Percentiles rank a stretch among this genome's conserved stretches.
Conservation (phyloP, 1,139 yeast species). For the Pichia sp. region DNA sequence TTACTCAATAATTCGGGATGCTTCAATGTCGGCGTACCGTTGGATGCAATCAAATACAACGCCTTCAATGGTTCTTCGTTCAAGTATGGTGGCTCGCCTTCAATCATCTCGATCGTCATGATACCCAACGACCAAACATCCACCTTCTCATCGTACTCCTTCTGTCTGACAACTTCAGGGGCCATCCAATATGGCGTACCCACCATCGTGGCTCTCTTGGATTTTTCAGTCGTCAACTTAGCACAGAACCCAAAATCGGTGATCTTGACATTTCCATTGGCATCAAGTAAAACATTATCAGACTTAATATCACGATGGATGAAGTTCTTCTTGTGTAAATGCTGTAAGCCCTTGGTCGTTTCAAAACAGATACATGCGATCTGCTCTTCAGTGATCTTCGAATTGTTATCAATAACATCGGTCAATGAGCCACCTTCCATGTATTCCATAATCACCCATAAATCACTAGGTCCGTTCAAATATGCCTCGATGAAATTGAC, state of each 20-base stretch:
- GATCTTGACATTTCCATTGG: constrained; percentile 86
- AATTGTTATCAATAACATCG: constrained; percentile 84
- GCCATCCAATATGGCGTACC: constrained; percentile 99
- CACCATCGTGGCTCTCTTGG: constrained; percentile 96
- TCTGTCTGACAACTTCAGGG: constrained; percentile 96
- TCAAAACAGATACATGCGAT: constrained; percentile 90
- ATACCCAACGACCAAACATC: constrained; percentile 98
- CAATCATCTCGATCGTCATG: constrained; percentile 98
- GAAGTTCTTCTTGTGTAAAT: constrained; percentile 85
- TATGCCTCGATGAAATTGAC: constrained; percentile 92
- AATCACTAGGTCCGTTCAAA: constrained; percentile 57
- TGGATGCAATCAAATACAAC: constrained; percentile 87
- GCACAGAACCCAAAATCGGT: constrained; percentile 99
- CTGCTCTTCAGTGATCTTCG: constrained; percentile 66
- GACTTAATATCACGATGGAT: constrained; percentile 96
- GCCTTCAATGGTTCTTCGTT: constrained; percentile 95
- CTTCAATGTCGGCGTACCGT: constrained; percentile 94
- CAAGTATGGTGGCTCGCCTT: constrained; percentile 96
- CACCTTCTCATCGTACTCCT: constrained; percentile 94
- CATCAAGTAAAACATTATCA: constrained; percentile 86
- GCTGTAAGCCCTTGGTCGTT: constrained; percentile 89
- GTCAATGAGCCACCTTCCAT: constrained; percentile 93
- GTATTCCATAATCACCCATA: constrained; percentile 95
- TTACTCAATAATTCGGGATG: constrained; percentile 78
- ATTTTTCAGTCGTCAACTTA: constrained; percentile 86